phyloP scores from a whole-genome alignment of 768 basidiomycete species.

The Termitomyces sp. region DNA sequence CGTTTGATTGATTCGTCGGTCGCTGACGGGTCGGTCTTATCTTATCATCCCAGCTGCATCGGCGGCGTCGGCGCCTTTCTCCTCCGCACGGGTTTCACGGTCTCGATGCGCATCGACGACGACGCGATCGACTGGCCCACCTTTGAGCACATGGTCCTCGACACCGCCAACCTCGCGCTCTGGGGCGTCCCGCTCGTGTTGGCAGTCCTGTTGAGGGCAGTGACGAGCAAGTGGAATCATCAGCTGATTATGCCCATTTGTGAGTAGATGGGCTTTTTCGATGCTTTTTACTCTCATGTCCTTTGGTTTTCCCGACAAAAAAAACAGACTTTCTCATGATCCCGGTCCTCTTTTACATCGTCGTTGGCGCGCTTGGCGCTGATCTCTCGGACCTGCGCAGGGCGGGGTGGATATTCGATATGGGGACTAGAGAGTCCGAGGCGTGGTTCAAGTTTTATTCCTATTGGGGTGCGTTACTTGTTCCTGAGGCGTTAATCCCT shows the following conservation, averaged over 20 bases:
- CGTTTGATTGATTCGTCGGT: too few relatives aligned
- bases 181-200: slow-evolving; percentile 81
- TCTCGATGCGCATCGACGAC: slow-evolving; percentile 78
- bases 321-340: slow-evolving; percentile 86
- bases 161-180: slow-evolving; percentile 57
- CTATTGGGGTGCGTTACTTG: slow-evolving; percentile 57
- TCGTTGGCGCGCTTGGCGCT: slow-evolving; percentile 61
- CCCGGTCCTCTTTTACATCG: slow-evolving; percentile 78
- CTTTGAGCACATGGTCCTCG: slow-evolving; percentile 64
- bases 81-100: slow-evolving; percentile 84
- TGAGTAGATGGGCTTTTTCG: slow-evolving; percentile 38
- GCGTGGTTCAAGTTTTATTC: slow-evolving; percentile 86
- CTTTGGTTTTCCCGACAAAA: too few relatives aligned
- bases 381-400: slow-evolving; percentile 57
- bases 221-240: slow-evolving; percentile 79
- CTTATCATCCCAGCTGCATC: too few relatives aligned
- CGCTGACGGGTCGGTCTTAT: too few relatives aligned
- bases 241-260: slow-evolving; percentile 90
- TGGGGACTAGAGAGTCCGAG: slow-evolving; percentile 34
- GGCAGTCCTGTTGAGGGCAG: slow-evolving; percentile 71
- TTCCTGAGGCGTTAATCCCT: too few relatives aligned
- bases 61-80: slow-evolving; percentile 96
- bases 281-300: too few relatives aligned
- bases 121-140: slow-evolving; percentile 66
- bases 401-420: slow-evolving; percentile 86